These are phyloP conservation scores for Mycosphaerella sp. DNA, from an alignment of 2,329 filamentous ascomycete species.

Conservation along the genomic window DNA sequence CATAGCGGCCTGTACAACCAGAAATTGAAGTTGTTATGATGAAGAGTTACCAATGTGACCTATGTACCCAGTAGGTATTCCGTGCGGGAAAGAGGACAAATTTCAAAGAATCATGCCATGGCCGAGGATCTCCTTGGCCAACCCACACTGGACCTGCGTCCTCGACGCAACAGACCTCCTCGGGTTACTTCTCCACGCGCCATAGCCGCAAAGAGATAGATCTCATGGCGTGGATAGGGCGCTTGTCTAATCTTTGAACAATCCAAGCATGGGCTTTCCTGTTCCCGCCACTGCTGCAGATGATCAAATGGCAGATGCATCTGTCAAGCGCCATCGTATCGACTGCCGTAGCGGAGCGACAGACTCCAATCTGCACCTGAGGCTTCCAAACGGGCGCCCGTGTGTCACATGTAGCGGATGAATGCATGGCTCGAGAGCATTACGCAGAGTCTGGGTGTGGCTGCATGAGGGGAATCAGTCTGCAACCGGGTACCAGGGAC, in stretches of 20 bases:
- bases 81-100: constrained; percentile 9
- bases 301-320: constrained; percentile 18
- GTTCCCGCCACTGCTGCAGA: constrained; percentile 22
- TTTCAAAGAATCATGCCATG: constrained; percentile 5
- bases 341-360: constrained; percentile 11
- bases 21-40: constrained; percentile 5
- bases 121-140: constrained; percentile 26
- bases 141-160: constrained; percentile 13
- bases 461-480: constrained; percentile 25
- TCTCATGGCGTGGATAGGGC: constrained; percentile 8
- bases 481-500: constrained; percentile 26
- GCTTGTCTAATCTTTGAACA: constrained; percentile 11
- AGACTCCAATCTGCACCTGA: constrained; percentile 11
- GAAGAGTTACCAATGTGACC: constrained; percentile 11
- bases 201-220: constrained; percentile 20
- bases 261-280: constrained; percentile 17
- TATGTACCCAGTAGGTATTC: constrained; percentile 4
- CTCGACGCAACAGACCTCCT: constrained; percentile 19
- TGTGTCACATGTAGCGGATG: constrained; percentile 20
- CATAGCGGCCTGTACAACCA: constrained; percentile 13
- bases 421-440: constrained; percentile 16
- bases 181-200: constrained; percentile 20
- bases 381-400: constrained; percentile 7
- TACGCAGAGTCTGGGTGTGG: constrained; percentile 28
- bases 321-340: constrained; percentile 11